Evolutionary conservation across 192 early-diverging fungal genomes (phyloP).

Genomic region (Mortierella antarctica): DNA sequence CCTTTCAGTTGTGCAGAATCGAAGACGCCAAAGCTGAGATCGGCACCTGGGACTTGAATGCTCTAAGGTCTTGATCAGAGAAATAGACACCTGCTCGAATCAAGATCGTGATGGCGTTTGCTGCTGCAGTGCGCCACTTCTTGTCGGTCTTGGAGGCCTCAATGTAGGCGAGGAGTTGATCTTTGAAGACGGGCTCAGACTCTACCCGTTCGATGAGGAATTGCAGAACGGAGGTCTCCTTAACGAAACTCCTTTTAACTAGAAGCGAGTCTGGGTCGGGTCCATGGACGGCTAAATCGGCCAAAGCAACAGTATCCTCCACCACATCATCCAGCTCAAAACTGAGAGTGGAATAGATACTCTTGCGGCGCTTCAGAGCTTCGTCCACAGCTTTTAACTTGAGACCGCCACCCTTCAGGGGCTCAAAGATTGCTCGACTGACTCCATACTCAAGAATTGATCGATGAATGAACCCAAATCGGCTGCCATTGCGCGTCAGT

Average conservation of each 20-base stretch:
- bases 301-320: not conserved
- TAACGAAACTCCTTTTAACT: not conserved
- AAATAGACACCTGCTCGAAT: conserved; percentile 8
- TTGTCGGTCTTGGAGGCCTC: conserved; percentile 17
- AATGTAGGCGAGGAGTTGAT: conserved; percentile 1
- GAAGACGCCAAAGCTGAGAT: conserved; percentile 9
- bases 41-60: not conserved
- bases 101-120: conserved; percentile 31
- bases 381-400: not conserved
- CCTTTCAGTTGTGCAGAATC: not conserved
- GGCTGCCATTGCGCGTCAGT: not conserved
- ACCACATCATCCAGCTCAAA: not conserved
- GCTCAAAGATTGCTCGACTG: not conserved
- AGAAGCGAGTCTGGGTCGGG: not conserved
- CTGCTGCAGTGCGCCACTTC: conserved; percentile 11
- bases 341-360: not conserved
- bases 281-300: not conserved
- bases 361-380: not conserved
- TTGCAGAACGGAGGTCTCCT: conserved; percentile 9
- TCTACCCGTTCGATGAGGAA: conserved; percentile 8
- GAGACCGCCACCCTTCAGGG: not conserved
- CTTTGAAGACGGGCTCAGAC: not conserved
- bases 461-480: not conserved
- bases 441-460: conserved; percentile 13
- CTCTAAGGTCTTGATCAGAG: not conserved